These are phyloP conservation scores for Mortierella antarctica DNA, from an alignment of 192 early-diverging fungal genomes.

Conservation along the genomic window DNA sequence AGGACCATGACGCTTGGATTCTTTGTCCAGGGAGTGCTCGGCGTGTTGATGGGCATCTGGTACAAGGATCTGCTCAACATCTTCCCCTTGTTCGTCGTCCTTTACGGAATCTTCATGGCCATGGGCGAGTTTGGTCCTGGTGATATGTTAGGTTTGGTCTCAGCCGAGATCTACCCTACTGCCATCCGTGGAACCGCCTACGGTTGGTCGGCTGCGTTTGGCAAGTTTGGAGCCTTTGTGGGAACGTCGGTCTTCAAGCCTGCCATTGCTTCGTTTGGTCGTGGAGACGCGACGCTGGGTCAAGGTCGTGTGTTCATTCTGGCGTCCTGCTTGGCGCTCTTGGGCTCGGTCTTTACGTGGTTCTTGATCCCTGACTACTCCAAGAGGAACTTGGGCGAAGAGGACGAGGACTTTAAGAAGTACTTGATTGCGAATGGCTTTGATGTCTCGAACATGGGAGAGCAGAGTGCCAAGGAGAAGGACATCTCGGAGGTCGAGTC, in stretches of 20 bases:
- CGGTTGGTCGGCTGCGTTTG: slow-evolving; percentile 60
- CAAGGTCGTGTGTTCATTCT: slow-evolving; percentile 59
- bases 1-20: slow-evolving; percentile 67
- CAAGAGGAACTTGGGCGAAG: slow-evolving; percentile 54
- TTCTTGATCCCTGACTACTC: slow-evolving; percentile 62
- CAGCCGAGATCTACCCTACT: slow-evolving; percentile 64
- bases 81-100: slow-evolving; percentile 63
- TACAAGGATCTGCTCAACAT: slow-evolving; percentile 52
- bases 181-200: slow-evolving; percentile 63
- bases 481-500: background rate
- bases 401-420: slow-evolving; percentile 59
- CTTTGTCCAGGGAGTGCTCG: slow-evolving; percentile 58
- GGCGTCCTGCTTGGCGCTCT: slow-evolving; percentile 57
- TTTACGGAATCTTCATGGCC: slow-evolving; percentile 66
- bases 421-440: slow-evolving; percentile 61
- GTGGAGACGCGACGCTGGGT: slow-evolving; percentile 41
- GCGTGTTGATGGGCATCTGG: slow-evolving; percentile 61
- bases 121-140: slow-evolving; percentile 68
- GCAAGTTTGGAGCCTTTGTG: slow-evolving; percentile 44
- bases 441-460: slow-evolving; percentile 37
- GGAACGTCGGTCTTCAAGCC: slow-evolving; percentile 61
- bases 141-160: slow-evolving; percentile 60
- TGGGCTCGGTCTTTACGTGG: slow-evolving; percentile 58
- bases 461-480: background rate
- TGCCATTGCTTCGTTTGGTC: slow-evolving; percentile 43